phyloP scores from a whole-genome alignment of 345 rosid species.

The Citropsis articulata region DNA sequence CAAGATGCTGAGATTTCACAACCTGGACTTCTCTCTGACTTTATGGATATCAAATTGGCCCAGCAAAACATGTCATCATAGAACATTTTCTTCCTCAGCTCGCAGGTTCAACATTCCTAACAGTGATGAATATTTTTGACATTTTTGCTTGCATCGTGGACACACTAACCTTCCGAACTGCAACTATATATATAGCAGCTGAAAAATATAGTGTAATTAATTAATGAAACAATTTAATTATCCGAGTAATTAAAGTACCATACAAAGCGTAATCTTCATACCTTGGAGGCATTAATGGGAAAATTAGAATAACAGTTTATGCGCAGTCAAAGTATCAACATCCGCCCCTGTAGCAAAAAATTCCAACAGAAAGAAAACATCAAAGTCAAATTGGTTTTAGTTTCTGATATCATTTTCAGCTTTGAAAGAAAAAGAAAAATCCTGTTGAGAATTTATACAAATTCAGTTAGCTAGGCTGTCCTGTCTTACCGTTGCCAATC shows the following conservation, averaged over 20 bases:
- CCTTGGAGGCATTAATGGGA: not conserved
- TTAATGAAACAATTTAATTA: no score
- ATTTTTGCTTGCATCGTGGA: not conserved
- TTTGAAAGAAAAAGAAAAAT: not conserved
- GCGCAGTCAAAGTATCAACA: not conserved
- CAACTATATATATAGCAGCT: not conserved
- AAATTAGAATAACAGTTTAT: not conserved
- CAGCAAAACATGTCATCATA: slow-evolving; percentile 11
- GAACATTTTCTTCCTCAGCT: slow-evolving; percentile 15
- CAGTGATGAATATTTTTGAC: slow-evolving; percentile 5
- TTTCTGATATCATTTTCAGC: not conserved
- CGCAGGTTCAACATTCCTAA: slow-evolving; percentile 12
- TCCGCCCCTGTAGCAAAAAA: not conserved
- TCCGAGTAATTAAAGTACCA: no score
- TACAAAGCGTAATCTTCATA: not conserved
- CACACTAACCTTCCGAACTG: not conserved
- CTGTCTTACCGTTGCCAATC: not conserved
- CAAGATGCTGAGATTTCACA: slow-evolving; percentile 26
- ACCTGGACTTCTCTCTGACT: slow-evolving; percentile 47
- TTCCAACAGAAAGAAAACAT: not conserved
- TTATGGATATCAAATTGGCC: slow-evolving; percentile 43
- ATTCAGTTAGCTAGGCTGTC: not conserved
- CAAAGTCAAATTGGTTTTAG: not conserved
- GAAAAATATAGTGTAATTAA: not conserved
- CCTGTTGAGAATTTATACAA: not conserved